These are phyloP conservation scores for Diaporthe vexans DNA, from an alignment of 2,329 filamentous ascomycete species.

Conservation along the genomic window DNA sequence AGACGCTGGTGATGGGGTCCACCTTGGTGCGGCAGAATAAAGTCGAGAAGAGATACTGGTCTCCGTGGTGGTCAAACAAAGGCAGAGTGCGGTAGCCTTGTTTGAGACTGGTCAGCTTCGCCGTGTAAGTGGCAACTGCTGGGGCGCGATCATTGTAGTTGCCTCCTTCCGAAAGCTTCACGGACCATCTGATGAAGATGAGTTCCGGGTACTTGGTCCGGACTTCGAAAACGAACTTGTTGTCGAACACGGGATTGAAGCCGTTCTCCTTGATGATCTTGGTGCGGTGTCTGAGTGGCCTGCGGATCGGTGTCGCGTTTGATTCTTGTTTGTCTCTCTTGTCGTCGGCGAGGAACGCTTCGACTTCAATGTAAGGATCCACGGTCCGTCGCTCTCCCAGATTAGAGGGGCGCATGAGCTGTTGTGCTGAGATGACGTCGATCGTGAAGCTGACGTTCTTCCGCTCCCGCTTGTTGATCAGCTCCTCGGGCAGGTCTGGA, in stretches of 20 bases:
- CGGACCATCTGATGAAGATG: slow-evolving; percentile 93
- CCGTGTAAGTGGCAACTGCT: slow-evolving; percentile 89
- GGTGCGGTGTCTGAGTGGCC: slow-evolving; percentile 84
- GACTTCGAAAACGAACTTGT: slow-evolving; percentile 82
- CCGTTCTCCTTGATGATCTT: slow-evolving; percentile 88
- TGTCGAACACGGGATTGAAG: slow-evolving; percentile 91
- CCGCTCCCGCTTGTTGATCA: slow-evolving; percentile 77
- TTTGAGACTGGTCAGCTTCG: slow-evolving; percentile 89
- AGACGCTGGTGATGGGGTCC: slow-evolving; percentile 68
- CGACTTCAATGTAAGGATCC: slow-evolving; percentile 94
- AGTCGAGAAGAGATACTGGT: slow-evolving; percentile 94
- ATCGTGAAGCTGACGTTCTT: slow-evolving; percentile 89
- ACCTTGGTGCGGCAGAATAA: slow-evolving; percentile 90
- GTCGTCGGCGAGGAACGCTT: slow-evolving; percentile 95
- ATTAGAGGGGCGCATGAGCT: slow-evolving; percentile 85
- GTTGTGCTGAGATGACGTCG: slow-evolving; percentile 92
- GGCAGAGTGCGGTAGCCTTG: slow-evolving; percentile 94
- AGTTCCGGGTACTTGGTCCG: slow-evolving; percentile 96
- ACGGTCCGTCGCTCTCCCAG: slow-evolving; percentile 71
- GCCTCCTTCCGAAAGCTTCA: slow-evolving; percentile 87
- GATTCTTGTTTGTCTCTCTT: slow-evolving; percentile 87
- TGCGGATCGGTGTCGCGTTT: slow-evolving; percentile 58
- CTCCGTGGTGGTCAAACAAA: slow-evolving; percentile 87
- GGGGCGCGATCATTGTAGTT: slow-evolving; percentile 74
- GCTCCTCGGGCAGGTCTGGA: slow-evolving; percentile 67